Conservation (phyloP, 1,139 yeast genomes). For the Wickerhamiella infanticola region DNA sequence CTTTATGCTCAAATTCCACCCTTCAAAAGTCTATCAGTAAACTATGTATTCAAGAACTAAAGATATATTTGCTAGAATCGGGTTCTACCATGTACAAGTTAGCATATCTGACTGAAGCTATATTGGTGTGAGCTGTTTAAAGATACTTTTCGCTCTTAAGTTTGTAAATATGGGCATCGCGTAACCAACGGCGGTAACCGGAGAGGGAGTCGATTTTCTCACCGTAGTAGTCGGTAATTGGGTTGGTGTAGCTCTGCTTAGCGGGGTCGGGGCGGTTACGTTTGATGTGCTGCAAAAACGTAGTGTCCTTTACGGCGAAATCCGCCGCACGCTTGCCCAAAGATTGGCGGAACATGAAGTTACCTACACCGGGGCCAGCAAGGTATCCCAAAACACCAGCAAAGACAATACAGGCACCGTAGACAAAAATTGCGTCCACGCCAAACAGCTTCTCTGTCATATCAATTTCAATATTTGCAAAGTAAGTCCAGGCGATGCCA, state of each 20-base stretch:
- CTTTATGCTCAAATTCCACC: slow-evolving; percentile 4
- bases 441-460: slow-evolving; percentile 74
- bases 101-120: background rate
- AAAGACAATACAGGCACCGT: slow-evolving; percentile 36
- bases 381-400: slow-evolving; percentile 71
- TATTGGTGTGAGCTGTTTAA: slow-evolving; percentile 17
- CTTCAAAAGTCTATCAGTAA: background rate
- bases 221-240: slow-evolving; percentile 95
- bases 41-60: too few relatives aligned
- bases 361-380: slow-evolving; percentile 73
- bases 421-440: slow-evolving; percentile 68
- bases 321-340: slow-evolving; percentile 28
- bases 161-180: slow-evolving; percentile 84
- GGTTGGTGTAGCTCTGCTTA: slow-evolving; percentile 83
- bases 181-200: slow-evolving; percentile 86
- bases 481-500: slow-evolving; percentile 53
- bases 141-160: slow-evolving; percentile 74
- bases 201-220: slow-evolving; percentile 79
- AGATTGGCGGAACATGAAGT: slow-evolving; percentile 39
- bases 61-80: too few relatives aligned
- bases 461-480: slow-evolving; percentile 70
- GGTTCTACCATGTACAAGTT: too few relatives aligned
- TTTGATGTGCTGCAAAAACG: slow-evolving; percentile 57
- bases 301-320: slow-evolving; percentile 42
- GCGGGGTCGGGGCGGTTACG: slow-evolving; percentile 82